Evolutionary conservation across 78 protist species (phyloP), one percentile per base, ranked within the genome.

Genomic region (Ministeria vibrans): DNA sequence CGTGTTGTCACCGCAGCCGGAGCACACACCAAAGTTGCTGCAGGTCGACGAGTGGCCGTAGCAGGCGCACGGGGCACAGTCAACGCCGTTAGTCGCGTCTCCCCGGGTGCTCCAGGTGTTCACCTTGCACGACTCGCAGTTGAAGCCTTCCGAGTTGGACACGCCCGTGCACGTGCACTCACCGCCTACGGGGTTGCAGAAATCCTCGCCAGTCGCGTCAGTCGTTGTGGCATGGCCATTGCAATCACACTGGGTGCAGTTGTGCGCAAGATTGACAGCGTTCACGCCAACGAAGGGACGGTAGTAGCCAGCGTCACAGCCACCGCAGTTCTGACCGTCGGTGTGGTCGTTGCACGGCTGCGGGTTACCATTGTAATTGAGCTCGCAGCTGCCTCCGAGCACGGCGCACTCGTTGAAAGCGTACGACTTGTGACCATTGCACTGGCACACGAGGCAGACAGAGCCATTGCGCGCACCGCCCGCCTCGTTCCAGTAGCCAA

Each of bases 1-100:
- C 34, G 71, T 63, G 71, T 63, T 63, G 71, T 32, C 71, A 2
- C 13, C 42, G 71, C 71, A 63, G 38, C 71, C 71, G 41, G 32
- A 22, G 71, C 71, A 63, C 38, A 28, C 34, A 41, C 71, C 71
- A 7, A 34, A 2, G 43, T 28, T 32, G 71, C 41, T 63, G 71
- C 71, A 63, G 32, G 71, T 63, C n/a, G 71, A 27, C 71, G 71
- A 63, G 71, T 63, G 71, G 41, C 23, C 41, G 71, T 63, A 63
- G 71, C 71, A 63, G 32, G 13, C 71, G 71, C 71, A 63, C 43
- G 71, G 71, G 32, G 6, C 39, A 41, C 71, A 63, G 32, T 63
- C 23, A 41, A 34, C 43, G 41, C 71, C 41, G 71, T 63, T 11
- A 34, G 28, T 2, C 1, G 32, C 34, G 41, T 63, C 41, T 2